Percentiles rank a stretch among this genome's conserved stretches.
phyloP scores from a whole-genome alignment of 139 green algal genomes.

The Chlamydomonas eustigma region DNA sequence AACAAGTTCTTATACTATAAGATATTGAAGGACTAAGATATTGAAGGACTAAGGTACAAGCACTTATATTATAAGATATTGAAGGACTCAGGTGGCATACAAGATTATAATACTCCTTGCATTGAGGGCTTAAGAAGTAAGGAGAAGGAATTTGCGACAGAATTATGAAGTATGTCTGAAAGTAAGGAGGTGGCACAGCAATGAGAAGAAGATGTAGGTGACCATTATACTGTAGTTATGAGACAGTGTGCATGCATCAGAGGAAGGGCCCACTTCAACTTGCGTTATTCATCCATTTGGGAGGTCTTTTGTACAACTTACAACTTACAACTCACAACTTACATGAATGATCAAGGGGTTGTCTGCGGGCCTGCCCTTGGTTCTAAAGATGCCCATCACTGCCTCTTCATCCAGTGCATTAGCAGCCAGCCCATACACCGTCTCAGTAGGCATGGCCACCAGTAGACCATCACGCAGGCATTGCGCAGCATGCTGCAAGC shows the following conservation, averaged over 20 bases:
- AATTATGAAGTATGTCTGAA: background rate
- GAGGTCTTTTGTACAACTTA: background rate
- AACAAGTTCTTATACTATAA: no score
- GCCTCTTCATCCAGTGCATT: conserved; percentile 29
- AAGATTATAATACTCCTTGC: no score
- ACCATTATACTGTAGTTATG: background rate
- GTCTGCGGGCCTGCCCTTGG: conserved; percentile 52
- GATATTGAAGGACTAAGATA: no score
- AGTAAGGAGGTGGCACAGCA: background rate
- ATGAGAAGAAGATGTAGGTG: background rate
- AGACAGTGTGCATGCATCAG: background rate
- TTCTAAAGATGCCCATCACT: conserved; percentile 32
- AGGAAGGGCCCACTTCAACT: no score
- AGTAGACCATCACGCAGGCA: background rate
- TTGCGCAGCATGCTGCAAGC: background rate
- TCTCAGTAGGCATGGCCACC: conserved; percentile 55
- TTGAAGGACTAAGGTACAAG: no score
- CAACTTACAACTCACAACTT: background rate
- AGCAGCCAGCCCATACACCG: conserved; percentile 55
- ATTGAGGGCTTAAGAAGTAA: no score
- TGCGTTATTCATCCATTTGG: no score
- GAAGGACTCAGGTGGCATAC: no score
- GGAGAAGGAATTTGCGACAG: no score
- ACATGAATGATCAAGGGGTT: conserved; percentile 64
- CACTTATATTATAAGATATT: no score